Percentiles rank a stretch among this genome's conserved stretches.
Evolutionary conservation across 208 protist species (phyloP).

Genomic region (Leptomonas pyrrhocoris): DNA sequence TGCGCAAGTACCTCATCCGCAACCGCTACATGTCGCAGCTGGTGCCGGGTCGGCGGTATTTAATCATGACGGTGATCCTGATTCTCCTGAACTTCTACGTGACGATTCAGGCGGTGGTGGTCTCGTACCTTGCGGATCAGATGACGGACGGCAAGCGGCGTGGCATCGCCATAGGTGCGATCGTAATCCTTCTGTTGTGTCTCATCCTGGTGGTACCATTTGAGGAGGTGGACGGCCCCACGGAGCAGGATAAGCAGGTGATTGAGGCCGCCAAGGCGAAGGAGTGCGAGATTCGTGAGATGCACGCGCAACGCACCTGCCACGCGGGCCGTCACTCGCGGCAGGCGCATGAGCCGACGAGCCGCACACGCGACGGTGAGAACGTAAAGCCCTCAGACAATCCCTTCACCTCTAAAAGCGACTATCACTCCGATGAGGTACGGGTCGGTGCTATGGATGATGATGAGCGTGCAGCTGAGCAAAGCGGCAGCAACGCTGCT

Average conservation of each 20-base stretch:
- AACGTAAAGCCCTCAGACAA: no score
- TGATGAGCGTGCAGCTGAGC: no score
- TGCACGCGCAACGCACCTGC: conserved; percentile 12
- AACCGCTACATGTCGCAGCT: conserved; percentile 68
- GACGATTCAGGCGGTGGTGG: conserved; percentile 51
- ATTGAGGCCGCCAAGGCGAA: conserved; percentile 32
- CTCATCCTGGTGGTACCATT: conserved; percentile 41
- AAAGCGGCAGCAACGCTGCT: no score
- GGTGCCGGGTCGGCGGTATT: conserved; percentile 48
- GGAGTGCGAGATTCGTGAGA: conserved; percentile 29
- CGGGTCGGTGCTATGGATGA: no score
- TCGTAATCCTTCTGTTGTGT: conserved; percentile 31
- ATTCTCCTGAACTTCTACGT: conserved; percentile 61
- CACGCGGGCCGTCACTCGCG: no score
- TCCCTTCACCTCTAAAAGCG: no score
- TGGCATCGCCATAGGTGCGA: conserved; percentile 47
- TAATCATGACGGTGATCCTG: conserved; percentile 35
- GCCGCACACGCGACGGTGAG: no score
- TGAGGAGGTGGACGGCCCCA: conserved; percentile 35
- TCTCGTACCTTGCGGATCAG: conserved; percentile 28
- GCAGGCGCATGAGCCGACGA: no score
- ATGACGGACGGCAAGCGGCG: conserved; percentile 39
- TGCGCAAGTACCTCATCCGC: conserved; percentile 45
- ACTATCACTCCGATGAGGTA: no score
- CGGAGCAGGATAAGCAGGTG: conserved; percentile 46